phyloP scores from a whole-genome alignment of 225 moss, liverwort and hornwort genomes.

The Pseudoscleropodium purum region DNA sequence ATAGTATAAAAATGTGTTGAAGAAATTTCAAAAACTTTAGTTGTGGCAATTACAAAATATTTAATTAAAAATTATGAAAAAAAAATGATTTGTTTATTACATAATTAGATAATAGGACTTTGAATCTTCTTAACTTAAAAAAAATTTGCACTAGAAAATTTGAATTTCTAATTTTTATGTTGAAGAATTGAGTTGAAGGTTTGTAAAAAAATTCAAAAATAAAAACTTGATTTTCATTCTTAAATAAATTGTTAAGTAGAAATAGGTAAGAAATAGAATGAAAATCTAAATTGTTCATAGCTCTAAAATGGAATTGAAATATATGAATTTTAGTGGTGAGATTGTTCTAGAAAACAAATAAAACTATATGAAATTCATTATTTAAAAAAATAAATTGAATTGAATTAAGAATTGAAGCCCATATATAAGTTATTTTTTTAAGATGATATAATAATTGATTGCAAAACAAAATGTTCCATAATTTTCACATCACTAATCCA shows the following conservation, averaged over 20 bases:
- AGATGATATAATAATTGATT: no score
- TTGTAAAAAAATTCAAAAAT: no score
- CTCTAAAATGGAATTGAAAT: neutral
- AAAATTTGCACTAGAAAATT: neutral
- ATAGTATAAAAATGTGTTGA: no score
- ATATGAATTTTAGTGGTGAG: rapidly evolving
- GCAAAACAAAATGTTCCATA: neutral
- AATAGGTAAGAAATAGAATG: neutral
- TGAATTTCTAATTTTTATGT: neutral
- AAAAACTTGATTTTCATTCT: neutral
- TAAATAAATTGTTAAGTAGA: neutral
- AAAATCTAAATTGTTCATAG: neutral
- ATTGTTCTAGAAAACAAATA: neutral
- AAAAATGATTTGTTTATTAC: neutral
- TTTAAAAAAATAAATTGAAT: no score
- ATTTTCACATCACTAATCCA: neutral
- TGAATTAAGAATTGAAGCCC: neutral
- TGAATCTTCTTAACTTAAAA: neutral
- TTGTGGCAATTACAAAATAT: rapidly evolving
- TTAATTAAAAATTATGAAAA: no score
- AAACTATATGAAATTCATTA: no score
- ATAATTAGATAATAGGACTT: neutral
- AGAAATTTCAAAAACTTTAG: neutral
- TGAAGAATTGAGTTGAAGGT: neutral
- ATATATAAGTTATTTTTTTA: neutral